These are phyloP conservation scores for Ogataea thermomethanolica DNA, from an alignment of 805 yeast genomes.

Conservation along the genomic window DNA sequence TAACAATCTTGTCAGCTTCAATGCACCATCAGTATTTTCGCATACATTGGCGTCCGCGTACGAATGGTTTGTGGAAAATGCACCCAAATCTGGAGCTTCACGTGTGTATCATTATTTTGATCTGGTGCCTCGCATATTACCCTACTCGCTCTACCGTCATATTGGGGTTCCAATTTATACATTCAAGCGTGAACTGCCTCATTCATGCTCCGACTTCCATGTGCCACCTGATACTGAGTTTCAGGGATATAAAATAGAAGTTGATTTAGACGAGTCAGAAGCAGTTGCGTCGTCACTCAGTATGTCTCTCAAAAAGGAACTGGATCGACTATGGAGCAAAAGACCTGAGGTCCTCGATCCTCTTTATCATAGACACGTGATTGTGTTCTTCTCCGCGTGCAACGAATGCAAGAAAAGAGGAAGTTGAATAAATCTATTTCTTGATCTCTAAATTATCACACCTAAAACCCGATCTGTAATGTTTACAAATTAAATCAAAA, in stretches of 20 bases:
- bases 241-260: not conserved
- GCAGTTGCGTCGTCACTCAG: slow-evolving; percentile 1
- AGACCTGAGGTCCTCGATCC: slow-evolving; percentile 11
- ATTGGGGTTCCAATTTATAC: slow-evolving; percentile 14
- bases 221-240: not conserved
- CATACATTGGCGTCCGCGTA: slow-evolving; percentile 12
- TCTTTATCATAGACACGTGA: slow-evolving; percentile 13
- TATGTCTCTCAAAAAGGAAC: not conserved
- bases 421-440: not conserved
- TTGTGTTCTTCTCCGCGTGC: slow-evolving; percentile 17
- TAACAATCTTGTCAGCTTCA: slow-evolving; percentile 14
- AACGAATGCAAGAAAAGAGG: slow-evolving; percentile 2
- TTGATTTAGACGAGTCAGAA: not conserved
- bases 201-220: slow-evolving; percentile 6
- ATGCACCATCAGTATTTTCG: slow-evolving; percentile 21
- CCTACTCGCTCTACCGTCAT: slow-evolving; percentile 16
- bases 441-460: not conserved
- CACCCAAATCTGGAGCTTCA: slow-evolving; percentile 7
- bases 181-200: slow-evolving; percentile 17
- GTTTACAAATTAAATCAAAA: slow-evolving; percentile 12
- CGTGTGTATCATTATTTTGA: slow-evolving; percentile 18
- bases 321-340: not conserved
- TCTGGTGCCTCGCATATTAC: slow-evolving; percentile 19
- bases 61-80: slow-evolving; percentile 1
- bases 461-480: slow-evolving; percentile 6